These are phyloP conservation scores for Desmodesmus armatus DNA, from an alignment of 139 green algal genomes.

Conservation along the genomic window DNA sequence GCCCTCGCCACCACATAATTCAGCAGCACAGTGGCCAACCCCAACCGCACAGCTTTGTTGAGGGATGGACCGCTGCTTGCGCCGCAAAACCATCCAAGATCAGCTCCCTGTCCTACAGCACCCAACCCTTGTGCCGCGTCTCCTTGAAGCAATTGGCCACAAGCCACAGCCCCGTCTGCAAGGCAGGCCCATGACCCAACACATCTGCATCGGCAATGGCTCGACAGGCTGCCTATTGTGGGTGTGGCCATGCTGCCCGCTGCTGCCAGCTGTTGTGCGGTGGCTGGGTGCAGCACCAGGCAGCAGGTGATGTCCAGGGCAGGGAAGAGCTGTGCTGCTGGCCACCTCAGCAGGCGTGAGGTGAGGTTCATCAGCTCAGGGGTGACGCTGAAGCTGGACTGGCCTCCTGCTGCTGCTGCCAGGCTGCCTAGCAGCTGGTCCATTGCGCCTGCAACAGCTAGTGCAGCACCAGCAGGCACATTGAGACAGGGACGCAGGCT, in stretches of 20 bases:
- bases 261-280: conserved; percentile 49
- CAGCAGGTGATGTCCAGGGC: conserved; percentile 79
- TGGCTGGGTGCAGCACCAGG: conserved; percentile 58
- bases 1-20: conserved; percentile 64
- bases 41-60: conserved; percentile 71
- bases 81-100: conserved; percentile 63
- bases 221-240: conserved; percentile 38
- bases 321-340: conserved; percentile 76
- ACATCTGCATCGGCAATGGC: conserved; percentile 53
- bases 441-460: conserved; percentile 46
- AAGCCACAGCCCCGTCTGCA: conserved; percentile 73
- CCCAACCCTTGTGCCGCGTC: conserved; percentile 48
- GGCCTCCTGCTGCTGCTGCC: conserved; percentile 14
- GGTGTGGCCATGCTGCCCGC: conserved; percentile 29
- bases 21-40: conserved; percentile 72
- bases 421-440: conserved; percentile 63
- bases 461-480: not conserved
- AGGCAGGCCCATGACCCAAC: conserved; percentile 51
- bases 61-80: not conserved
- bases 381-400: not conserved
- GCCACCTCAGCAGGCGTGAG: conserved; percentile 74
- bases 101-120: conserved; percentile 27
- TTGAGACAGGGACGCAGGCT: too few relatives aligned
- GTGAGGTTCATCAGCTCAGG: conserved; percentile 54
- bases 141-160: conserved; percentile 72